Evolutionary conservation across 78 protist species (phyloP).

Genomic region (Dictyostelium citrinum): DNA sequence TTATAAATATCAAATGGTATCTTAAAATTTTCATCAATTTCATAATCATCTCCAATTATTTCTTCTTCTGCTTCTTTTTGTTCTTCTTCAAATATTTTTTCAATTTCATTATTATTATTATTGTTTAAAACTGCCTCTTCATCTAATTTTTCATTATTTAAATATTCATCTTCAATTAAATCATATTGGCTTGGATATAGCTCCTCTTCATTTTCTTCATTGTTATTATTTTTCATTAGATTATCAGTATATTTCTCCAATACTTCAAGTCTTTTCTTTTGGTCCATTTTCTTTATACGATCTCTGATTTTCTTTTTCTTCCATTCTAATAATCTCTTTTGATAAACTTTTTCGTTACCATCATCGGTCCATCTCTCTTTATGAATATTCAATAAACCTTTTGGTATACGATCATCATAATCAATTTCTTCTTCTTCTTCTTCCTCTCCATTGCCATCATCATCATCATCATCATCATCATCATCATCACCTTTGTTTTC

Average conservation of each 20-base stretch:
- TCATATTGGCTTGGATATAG: background rate
- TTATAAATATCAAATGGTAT: conserved; percentile 77
- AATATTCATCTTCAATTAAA: background rate
- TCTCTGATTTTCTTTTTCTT: background rate
- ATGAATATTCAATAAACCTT: background rate
- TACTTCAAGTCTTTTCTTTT: background rate
- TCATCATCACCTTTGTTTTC: background rate
- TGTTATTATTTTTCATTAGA: background rate
- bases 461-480: background rate
- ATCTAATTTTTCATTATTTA: conserved; percentile 25
- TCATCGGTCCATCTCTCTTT: conserved; percentile 73
- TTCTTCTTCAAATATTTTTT: background rate
- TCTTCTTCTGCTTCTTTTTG: conserved; percentile 13
- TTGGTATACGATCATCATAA: background rate
- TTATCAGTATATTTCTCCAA: background rate
- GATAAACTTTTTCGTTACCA: conserved; percentile 33
- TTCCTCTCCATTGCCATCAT: background rate
- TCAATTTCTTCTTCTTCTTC: conserved; percentile 20
- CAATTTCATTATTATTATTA: background rate
- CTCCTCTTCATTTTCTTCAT: background rate
- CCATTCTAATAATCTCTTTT: conserved; percentile 38
- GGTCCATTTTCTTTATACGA: background rate
- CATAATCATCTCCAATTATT: conserved; percentile 29
- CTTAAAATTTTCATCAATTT: conserved; percentile 46
- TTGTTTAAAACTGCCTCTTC: background rate